Evolutionary conservation across 78 protist genomes (phyloP), one percentile per base, ranked within the genome.

Genomic region (Polysphondylium violaceum): DNA sequence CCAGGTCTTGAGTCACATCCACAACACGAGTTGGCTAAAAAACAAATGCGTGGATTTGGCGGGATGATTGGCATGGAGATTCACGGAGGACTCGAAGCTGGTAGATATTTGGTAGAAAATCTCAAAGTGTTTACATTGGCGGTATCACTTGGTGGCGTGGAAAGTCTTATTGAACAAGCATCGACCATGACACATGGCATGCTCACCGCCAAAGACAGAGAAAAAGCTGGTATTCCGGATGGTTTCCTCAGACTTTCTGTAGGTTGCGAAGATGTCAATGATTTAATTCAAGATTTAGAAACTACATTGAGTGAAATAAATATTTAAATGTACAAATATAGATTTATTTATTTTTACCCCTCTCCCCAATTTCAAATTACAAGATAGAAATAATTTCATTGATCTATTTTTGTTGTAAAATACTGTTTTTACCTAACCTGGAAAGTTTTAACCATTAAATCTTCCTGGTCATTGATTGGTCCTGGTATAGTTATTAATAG

Each of bases 191-290:
- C 94, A 23, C 94, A 95, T 59, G 40, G 77, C 11, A 67, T 68
- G 59, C 72, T 78, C 53, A 40, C 85, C 0, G 36, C 33, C 17
- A 93, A 73, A 27, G 85, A 61, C 0, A 7, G 93, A 25, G 56
- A 47, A 33, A 25, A n/a, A 27, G 65, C 76, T 25, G 97, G 97
- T 29, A 85, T 95, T n/a, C 27, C 55, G 9, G 93, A 79, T 44
- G 94, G 94, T 50, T 43, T 95, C 11, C 61, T 95, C n/a, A 59
- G 97, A 44, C 36, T 95, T 68, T 89, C 94, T 11, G 86, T 88
- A 25, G 97, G 97, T 38, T 67, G 88, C 29, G 97, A 95, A 76
- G 44, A 76, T 65, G 23, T 68, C 17, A n/a, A 69, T 16, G 97
- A 95, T 65, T 23, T 95, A 36, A 59, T 83, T 69, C 40, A 58